These are phyloP conservation scores for Paramarasmius palmivorus DNA, from an alignment of 1,284 basidiomycete species.

Conservation along the genomic window DNA sequence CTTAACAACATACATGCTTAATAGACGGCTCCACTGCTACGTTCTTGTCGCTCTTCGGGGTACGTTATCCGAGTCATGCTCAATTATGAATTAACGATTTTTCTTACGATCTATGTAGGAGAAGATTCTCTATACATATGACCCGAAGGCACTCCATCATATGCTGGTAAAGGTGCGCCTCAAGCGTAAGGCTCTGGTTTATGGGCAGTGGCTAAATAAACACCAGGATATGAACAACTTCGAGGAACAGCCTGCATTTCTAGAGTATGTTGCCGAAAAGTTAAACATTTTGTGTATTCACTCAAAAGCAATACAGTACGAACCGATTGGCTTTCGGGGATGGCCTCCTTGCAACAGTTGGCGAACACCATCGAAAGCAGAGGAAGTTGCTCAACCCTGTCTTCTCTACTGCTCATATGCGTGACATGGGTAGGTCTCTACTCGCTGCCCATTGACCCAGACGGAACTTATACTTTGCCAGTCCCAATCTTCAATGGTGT, in stretches of 20 bases:
- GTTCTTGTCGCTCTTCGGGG: too few relatives aligned
- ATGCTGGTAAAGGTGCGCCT: conserved; percentile 28
- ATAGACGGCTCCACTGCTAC: not conserved
- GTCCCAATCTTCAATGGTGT: not conserved
- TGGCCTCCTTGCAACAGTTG: conserved; percentile 4
- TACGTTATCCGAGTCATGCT: not conserved
- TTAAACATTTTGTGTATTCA: not conserved
- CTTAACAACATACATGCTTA: too few relatives aligned
- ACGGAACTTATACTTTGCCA: too few relatives aligned
- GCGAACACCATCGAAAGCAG: conserved; percentile 12
- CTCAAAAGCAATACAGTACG: not conserved
- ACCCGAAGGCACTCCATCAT: conserved; percentile 34
- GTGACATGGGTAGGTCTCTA: conserved; percentile 9
- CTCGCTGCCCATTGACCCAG: not conserved
- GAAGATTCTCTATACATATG: conserved; percentile 27
- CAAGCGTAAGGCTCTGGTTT: not conserved
- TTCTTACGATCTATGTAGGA: conserved; percentile 19
- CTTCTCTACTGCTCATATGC: conserved; percentile 14
- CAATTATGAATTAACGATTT: too few relatives aligned
- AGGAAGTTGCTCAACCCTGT: conserved; percentile 14
- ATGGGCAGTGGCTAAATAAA: too few relatives aligned
- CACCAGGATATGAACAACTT: conserved; percentile 5
- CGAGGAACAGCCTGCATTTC: conserved; percentile 4
- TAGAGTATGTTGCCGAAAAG: conserved; percentile 1
- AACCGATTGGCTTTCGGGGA: conserved; percentile 5